Evolutionary conservation across 306 rosid species (phyloP).

Genomic region (Malus sylvestris): DNA sequence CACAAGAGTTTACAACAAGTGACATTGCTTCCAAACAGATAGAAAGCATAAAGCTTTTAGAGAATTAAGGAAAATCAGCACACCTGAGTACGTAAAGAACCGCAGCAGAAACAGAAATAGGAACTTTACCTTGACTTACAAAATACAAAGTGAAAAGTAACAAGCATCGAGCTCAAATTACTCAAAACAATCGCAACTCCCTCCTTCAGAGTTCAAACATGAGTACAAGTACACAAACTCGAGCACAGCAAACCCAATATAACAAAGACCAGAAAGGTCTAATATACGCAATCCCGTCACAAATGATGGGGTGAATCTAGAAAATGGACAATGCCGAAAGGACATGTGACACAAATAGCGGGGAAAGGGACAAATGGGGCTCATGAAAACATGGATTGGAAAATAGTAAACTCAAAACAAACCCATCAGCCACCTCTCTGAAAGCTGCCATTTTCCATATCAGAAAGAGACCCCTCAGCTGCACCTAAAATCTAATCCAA

Average conservation of each 20-base stretch:
- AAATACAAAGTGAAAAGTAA: not conserved
- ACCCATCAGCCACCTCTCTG: slow-evolving; percentile 34
- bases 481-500: slow-evolving; percentile 11
- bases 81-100: not conserved
- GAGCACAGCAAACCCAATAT: not conserved
- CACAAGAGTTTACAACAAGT: not conserved
- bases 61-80: not conserved
- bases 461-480: slow-evolving; percentile 51
- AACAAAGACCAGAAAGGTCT: slow-evolving; percentile 4
- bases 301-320: slow-evolving; percentile 16
- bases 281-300: not conserved
- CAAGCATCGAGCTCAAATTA: not conserved
- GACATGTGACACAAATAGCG: slow-evolving; percentile 18
- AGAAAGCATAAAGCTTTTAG: not conserved
- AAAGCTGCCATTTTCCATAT: slow-evolving; percentile 44
- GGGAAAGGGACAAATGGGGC: slow-evolving; percentile 30
- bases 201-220: not conserved
- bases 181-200: not conserved
- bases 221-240: not conserved
- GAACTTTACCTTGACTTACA: not conserved
- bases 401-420: slow-evolving; percentile 27
- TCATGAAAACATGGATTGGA: slow-evolving; percentile 11
- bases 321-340: slow-evolving; percentile 18
- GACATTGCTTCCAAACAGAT: not conserved
- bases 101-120: not conserved